Evolutionary conservation across 768 basidiomycete genomes (phyloP), one percentile per base, ranked within the genome.

Genomic region (Pleurotus eryngii): DNA sequence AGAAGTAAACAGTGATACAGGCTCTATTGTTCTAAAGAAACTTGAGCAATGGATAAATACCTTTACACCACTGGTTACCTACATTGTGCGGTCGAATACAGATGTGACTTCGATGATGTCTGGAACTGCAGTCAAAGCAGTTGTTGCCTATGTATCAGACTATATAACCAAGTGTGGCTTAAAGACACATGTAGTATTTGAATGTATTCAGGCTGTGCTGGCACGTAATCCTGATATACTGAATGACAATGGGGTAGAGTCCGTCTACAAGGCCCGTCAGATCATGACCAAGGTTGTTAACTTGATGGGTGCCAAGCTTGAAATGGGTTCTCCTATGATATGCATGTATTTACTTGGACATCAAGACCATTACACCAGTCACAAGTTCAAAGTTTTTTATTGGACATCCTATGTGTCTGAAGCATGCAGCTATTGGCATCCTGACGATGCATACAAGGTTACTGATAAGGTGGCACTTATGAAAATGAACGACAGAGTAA

Each of bases 291-390:
- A 70, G 50, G 62, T 68, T 30, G 62, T 71, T 0, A 74, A 74
- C 51, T 42, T 57, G 7, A 39, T 74, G 8, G 63, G 59, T 18
- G 40, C 67, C 3, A 70, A 68, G 45, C 46, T 63, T 48, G 71
- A 74, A 53, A 66, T 72, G 5, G 71, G 71, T 0, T 59, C 58
- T 26, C 71, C 71, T 4, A 64, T 68, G 61, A 63, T 60, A 17
- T 63, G 53, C 12, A 64, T 60, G 30, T 35, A 35, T 11, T 35
- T 35, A 2, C 30, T 35, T 35, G 30, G 30, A 11, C 30, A 35
- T 11, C 67, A 66, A 17, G 69, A 71, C 45, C 68, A 72, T 45
- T 74, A 74, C 53, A 70, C 65, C 7, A 70, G 61, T 39, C 64
- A 68, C 53, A 37, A 26, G 30, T 74, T 73, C 61, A 58, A 64